phyloP scores from a whole-genome alignment of 139 green algal genomes.

The Volvox reticuliferus region DNA sequence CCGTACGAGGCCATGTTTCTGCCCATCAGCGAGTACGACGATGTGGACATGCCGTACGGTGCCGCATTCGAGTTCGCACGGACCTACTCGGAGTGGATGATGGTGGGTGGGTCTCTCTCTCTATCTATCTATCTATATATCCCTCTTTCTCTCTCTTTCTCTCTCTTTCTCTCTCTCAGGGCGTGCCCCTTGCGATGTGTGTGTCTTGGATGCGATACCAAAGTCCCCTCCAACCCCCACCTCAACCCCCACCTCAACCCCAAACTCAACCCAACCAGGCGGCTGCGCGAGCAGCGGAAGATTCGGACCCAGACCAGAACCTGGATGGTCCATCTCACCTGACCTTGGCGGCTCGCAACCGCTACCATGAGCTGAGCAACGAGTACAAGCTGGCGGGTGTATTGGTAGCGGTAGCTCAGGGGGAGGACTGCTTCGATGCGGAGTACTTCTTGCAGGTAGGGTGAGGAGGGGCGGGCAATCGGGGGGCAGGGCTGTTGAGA shows the following conservation, averaged over 20 bases:
- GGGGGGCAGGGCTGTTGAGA: neutral
- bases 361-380: neutral
- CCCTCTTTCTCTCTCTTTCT: too few relatives aligned
- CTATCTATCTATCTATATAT: too few relatives aligned
- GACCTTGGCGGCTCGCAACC: neutral
- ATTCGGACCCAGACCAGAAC: neutral
- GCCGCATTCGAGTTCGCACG: neutral
- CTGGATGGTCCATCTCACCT: neutral
- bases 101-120: neutral
- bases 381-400: constrained; percentile 38
- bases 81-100: constrained; percentile 25
- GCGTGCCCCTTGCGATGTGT: too few relatives aligned
- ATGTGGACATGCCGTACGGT: constrained; percentile 1
- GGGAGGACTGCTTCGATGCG: constrained; percentile 33
- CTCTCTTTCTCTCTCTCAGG: too few relatives aligned
- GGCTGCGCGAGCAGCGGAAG: too few relatives aligned
- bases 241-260: neutral
- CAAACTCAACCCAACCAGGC: neutral
- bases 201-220: too few relatives aligned
- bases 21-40: constrained; percentile 2
- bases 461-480: neutral
- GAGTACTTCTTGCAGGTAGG: constrained; percentile 36
- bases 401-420: constrained; percentile 31
- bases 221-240: too few relatives aligned
- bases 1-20: constrained; percentile 40